Percentiles rank a stretch among this genome's conserved stretches.
phyloP scores from a whole-genome alignment of 169 alveolate species.

The Plasmodium fragile region DNA sequence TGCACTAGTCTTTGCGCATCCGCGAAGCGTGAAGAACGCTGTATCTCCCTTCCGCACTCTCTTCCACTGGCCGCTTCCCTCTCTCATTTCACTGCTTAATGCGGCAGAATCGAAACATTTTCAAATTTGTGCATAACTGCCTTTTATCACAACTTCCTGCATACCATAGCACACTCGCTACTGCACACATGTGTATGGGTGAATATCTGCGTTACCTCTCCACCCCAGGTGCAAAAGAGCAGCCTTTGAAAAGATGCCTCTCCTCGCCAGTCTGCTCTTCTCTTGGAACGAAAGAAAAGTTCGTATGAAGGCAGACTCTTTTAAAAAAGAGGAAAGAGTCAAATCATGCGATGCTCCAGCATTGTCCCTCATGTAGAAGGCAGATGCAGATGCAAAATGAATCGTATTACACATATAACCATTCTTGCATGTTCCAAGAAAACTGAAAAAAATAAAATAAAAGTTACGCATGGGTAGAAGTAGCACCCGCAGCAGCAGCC shows the following conservation, averaged over 20 bases:
- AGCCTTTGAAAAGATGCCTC: not conserved
- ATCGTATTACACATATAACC: not conserved
- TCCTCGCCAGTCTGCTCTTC: not conserved
- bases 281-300: not conserved
- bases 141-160: not conserved
- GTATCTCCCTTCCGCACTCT: not conserved
- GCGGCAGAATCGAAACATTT: not conserved
- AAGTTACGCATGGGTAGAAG: not conserved
- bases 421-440: not conserved
- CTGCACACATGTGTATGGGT: not conserved
- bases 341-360: not conserved
- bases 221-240: not conserved
- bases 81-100: not conserved
- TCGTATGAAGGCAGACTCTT: not conserved
- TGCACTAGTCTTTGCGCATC: not conserved
- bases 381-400: not conserved
- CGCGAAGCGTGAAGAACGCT: not conserved
- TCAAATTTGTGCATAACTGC: not conserved
- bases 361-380: not conserved
- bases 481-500: not conserved
- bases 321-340: not conserved
- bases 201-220: not conserved
- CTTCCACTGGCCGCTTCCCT: not conserved
- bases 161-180: not conserved
- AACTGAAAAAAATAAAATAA: not conserved